Evolutionary conservation across 2,329 filamentous ascomycete genomes (phyloP), one percentile per base, ranked within the genome.

Genomic region (Aspergillus fructus): DNA sequence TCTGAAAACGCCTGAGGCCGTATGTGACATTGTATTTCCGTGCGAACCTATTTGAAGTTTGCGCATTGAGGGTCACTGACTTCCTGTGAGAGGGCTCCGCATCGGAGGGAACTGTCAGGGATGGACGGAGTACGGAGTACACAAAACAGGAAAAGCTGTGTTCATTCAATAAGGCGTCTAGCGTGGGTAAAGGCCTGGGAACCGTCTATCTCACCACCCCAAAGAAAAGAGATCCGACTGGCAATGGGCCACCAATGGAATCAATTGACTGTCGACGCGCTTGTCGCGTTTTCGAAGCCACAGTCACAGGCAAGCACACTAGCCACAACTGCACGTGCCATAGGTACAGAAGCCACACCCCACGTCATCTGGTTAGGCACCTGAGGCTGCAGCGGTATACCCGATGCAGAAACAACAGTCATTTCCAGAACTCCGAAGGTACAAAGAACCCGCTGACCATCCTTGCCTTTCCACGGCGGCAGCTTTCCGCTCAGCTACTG

Each of bases 301-400:
- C 56, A 30, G 17, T 33, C 7, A 43, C 41, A 33, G 34, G 45
- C 15, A 37, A 30, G 13, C 5, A 7, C 27, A 48, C 45, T 48
- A 48, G 45, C 45, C 45, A 48, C 45, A 48, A 3, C 21, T 4
- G 3, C 15, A 5, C 4, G 15, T 13, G 34, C 40, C 40, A 21
- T 3, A n/a, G n/a, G n/a, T n/a, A 5, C 7, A 45, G 11, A 27
- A 30, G 48, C 27, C 61, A 64, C 59, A 56, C 3, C 59, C 62
- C 68, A 69, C 71, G 68, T 71, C 68, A 73, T 66, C 68, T 41
- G 23, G 49, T 55, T 46, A 45, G 53, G 47, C 53, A 37, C 34
- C 53, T 55, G 34, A 34, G 41, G 50, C 40, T 43, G 34, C 50
- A 53, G 21, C 24, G 27, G 15, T 13, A 27, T 39, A 51, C 49